phyloP scores from a whole-genome alignment of 2,329 filamentous ascomycete species.

The Ramularia collo-cygni region DNA sequence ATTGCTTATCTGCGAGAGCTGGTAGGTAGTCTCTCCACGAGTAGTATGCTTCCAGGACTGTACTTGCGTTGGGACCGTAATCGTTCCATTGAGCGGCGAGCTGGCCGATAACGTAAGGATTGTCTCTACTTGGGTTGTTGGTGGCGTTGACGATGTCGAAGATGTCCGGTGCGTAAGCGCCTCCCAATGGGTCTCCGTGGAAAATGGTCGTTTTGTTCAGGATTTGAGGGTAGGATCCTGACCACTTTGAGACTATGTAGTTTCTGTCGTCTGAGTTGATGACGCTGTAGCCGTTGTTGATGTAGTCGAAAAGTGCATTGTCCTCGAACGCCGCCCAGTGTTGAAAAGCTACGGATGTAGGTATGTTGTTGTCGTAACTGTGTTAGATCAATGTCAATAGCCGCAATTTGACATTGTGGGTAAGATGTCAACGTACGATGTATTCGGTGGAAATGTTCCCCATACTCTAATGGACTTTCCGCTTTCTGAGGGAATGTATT shows the following conservation, averaged over 20 bases:
- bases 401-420: no score
- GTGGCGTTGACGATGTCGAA: slow-evolving; percentile 45
- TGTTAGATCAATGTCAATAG: not conserved
- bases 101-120: slow-evolving; percentile 41
- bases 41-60: slow-evolving; percentile 48
- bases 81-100: slow-evolving; percentile 51
- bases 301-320: slow-evolving; percentile 41
- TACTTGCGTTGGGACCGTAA: slow-evolving; percentile 46
- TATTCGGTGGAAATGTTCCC: slow-evolving; percentile 47
- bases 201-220: slow-evolving; percentile 45
- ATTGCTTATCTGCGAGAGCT: slow-evolving; percentile 47
- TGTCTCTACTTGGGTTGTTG: slow-evolving; percentile 40
- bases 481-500: slow-evolving; percentile 37
- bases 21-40: slow-evolving; percentile 46
- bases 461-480: slow-evolving; percentile 48
- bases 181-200: slow-evolving; percentile 37
- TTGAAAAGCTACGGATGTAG: slow-evolving; percentile 44
- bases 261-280: slow-evolving; percentile 51
- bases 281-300: slow-evolving; percentile 41
- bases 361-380: slow-evolving; percentile 34
- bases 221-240: slow-evolving; percentile 40
- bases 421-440: no score
- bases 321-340: slow-evolving; percentile 52
- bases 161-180: slow-evolving; percentile 44
- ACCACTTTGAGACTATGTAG: slow-evolving; percentile 46